phyloP scores from a whole-genome alignment of 331 rosid species.

The Quercus tomentella region DNA sequence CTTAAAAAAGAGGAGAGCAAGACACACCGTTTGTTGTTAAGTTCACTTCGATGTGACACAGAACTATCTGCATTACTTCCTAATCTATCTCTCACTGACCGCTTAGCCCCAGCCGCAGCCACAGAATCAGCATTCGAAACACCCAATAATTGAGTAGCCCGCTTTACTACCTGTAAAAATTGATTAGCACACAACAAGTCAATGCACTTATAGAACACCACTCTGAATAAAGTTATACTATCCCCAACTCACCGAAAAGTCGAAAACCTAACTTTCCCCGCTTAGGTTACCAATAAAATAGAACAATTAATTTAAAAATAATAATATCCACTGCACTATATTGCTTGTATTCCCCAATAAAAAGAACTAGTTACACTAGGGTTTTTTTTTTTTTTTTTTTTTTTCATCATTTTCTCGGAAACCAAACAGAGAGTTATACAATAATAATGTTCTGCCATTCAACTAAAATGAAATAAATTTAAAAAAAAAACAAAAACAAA shows the following conservation, averaged over 20 bases:
- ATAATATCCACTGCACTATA: neutral
- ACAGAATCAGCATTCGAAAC: conserved; percentile 45
- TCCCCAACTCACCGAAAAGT: neutral
- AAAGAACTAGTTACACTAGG: neutral
- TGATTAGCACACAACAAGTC: conserved; percentile 5
- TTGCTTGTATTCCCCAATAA: neutral
- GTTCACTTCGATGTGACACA: conserved; percentile 39
- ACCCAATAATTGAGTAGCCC: conserved; percentile 41
- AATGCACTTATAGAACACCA: conserved; percentile 6
- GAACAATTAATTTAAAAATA: neutral
- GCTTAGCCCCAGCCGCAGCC: conserved; percentile 54
- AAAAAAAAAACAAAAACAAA: neutral
- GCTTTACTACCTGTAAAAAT: conserved; percentile 71
- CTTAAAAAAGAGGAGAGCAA: neutral
- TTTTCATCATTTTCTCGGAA: conserved; percentile 5
- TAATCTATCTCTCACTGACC: conserved; percentile 89
- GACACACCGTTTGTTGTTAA: conserved; percentile 60
- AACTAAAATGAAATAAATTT: neutral
- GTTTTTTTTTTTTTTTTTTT: neutral
- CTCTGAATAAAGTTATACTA: neutral
- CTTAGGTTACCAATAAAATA: conserved; percentile 1
- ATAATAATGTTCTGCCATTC: neutral
- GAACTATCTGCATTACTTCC: conserved; percentile 54
- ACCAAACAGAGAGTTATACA: neutral
- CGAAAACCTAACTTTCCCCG: conserved; percentile 5